These are phyloP conservation scores for Cladosporium halotolerans DNA, from an alignment of 2,329 filamentous ascomycete genomes.

Conservation along the genomic window DNA sequence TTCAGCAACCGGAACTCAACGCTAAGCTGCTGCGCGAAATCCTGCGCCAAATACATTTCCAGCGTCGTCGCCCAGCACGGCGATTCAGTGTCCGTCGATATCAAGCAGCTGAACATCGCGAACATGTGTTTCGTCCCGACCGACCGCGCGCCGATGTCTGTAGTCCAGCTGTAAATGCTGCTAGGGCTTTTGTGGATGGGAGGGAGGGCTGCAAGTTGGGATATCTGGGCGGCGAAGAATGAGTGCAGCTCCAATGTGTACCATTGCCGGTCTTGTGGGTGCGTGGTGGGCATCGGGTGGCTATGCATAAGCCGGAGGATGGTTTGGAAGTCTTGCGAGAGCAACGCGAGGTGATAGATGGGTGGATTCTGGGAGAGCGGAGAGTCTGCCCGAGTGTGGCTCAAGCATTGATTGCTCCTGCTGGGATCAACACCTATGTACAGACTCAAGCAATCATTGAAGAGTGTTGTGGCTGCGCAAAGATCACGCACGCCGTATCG, in stretches of 20 bases:
- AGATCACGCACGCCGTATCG: background rate
- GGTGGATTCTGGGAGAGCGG: background rate
- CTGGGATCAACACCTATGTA: background rate
- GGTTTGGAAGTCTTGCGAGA: background rate
- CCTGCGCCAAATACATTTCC: background rate
- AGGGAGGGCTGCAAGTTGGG: background rate
- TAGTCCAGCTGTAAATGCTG: background rate
- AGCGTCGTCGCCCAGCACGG: background rate
- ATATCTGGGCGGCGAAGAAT: background rate
- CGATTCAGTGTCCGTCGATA: background rate
- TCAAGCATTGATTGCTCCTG: background rate
- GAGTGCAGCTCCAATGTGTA: background rate
- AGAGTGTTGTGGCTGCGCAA: background rate
- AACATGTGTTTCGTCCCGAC: conserved; percentile 5
- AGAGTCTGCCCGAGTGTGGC: background rate
- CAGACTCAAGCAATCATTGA: background rate
- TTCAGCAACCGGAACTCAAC: conserved; percentile 7
- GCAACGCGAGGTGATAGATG: background rate
- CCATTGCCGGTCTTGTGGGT: background rate
- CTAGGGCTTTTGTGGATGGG: background rate
- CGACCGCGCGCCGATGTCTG: background rate
- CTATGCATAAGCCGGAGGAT: background rate
- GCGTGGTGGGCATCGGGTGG: background rate
- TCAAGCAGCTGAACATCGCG: background rate
- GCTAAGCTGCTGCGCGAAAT: conserved; percentile 2